A percentile compares a stretch with the other conserved stretches of the same genome.
phyloP scores from a whole-genome alignment of 495 filamentous ascomycete genomes.

The Lasiosphaeriaceae sp. region DNA sequence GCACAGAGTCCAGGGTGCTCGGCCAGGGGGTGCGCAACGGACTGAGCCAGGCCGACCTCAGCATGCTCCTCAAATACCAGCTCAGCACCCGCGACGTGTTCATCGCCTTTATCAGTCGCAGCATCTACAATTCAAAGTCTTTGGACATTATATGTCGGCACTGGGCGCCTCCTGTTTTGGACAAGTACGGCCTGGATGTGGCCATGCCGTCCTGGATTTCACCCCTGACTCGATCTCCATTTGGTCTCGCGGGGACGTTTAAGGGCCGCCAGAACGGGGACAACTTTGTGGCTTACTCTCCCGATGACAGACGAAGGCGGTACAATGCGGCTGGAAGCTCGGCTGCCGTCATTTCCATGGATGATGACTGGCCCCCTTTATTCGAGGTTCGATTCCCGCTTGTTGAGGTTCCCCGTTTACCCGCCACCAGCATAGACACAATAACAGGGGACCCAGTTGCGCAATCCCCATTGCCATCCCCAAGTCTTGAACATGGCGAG shows the following conservation, averaged over 20 bases:
- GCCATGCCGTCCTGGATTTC: slow-evolving; percentile 5
- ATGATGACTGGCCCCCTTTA: too few relatives aligned
- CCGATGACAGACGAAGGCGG: neutral
- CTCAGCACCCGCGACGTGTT: slow-evolving; percentile 18
- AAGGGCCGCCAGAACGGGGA: neutral
- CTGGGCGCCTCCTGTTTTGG: slow-evolving; percentile 15
- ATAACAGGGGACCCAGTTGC: too few relatives aligned
- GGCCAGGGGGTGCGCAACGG: too few relatives aligned
- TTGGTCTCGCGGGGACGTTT: neutral
- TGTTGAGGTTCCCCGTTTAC: too few relatives aligned
- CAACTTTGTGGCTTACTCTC: neutral
- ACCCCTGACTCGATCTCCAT: neutral
- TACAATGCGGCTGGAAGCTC: too few relatives aligned
- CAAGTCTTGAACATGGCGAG: too few relatives aligned
- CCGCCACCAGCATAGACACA: too few relatives aligned
- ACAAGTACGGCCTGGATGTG: neutral
- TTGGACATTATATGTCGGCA: slow-evolving; percentile 22
- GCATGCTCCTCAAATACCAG: slow-evolving; percentile 13
- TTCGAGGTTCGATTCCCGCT: too few relatives aligned
- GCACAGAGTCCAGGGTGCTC: too few relatives aligned
- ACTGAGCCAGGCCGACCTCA: neutral
- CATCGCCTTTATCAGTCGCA: slow-evolving; percentile 21
- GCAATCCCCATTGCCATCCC: too few relatives aligned
- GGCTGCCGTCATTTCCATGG: too few relatives aligned
- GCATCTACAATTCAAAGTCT: slow-evolving; percentile 12